Conservation (phyloP, 1,284 basidiomycete species). For the Puccinia novopanici region DNA sequence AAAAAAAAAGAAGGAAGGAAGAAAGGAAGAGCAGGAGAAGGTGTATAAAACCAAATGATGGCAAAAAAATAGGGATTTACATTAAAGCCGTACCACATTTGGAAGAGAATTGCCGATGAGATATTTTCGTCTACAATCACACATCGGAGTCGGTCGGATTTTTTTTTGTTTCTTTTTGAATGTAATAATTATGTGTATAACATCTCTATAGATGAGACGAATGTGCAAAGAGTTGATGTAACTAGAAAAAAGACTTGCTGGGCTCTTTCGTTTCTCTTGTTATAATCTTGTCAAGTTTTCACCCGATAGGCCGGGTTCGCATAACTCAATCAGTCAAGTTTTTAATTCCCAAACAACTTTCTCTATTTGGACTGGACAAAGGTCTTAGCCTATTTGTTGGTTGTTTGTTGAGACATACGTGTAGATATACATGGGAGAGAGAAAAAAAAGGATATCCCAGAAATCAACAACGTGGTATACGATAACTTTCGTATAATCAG, state of each 20-base stretch:
- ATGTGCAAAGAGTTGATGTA: background rate
- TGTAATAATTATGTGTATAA: background rate
- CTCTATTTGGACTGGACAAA: conserved; percentile 41
- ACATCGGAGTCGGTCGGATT: background rate
- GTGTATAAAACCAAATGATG: background rate
- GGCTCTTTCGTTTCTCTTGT: background rate
- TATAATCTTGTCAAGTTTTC: too few relatives aligned
- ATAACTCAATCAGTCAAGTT: background rate
- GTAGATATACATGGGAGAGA: too few relatives aligned
- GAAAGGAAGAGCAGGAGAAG: background rate
- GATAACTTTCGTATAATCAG: background rate
- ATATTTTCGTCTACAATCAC: background rate
- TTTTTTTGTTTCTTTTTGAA: background rate
- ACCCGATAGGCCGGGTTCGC: background rate
- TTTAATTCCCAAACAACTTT: conserved; percentile 2
- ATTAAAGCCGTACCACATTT: background rate
- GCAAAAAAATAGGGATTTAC: background rate
- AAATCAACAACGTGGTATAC: background rate
- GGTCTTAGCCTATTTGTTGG: conserved; percentile 23
- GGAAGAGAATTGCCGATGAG: background rate
- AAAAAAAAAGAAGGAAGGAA: background rate
- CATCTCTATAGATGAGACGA: background rate
- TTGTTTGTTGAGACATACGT: background rate
- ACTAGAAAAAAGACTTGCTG: background rate
- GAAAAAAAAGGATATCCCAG: background rate